Evolutionary conservation across 371 early-diverging fungal species (phyloP).

Genomic region (Cokeromyces recurvatus): DNA sequence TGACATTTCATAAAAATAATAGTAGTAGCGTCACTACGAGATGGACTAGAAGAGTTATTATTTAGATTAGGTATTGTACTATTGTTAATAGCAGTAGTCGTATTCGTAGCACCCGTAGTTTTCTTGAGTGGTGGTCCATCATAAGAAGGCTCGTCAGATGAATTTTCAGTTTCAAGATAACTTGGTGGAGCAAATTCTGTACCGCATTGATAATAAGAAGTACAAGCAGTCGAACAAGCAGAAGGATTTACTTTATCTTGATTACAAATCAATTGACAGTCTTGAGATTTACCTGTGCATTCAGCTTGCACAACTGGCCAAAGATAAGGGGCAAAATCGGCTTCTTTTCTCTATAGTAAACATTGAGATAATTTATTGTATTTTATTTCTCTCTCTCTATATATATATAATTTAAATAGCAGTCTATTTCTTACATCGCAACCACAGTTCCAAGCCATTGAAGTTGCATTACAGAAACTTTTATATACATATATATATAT

Average conservation of each 20-base stretch:
- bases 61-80: no score
- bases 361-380: no score
- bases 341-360: no score
- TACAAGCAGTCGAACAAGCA: conserved; percentile 21
- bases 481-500: background rate
- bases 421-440: conserved; percentile 36
- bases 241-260: conserved; percentile 6
- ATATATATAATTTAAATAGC: background rate
- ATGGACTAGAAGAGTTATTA: no score
- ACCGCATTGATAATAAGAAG: conserved; percentile 20
- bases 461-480: conserved; percentile 27
- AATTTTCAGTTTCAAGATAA: conserved; percentile 18
- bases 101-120: background rate
- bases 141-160: conserved; percentile 18
- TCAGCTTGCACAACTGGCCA: conserved; percentile 30
- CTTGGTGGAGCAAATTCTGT: conserved; percentile 24
- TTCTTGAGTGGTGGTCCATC: conserved; percentile 7
- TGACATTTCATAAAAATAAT: no score
- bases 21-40: no score
- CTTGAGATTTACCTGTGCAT: conserved; percentile 26
- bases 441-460: conserved; percentile 40
- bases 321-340: conserved; percentile 14
- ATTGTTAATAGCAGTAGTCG: background rate
- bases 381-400: no score
- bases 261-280: conserved; percentile 21